Percentiles rank a stretch among this genome's conserved stretches.
Evolutionary conservation across 1,284 basidiomycete species (phyloP).

Genomic region (Schizophyllum amplum): DNA sequence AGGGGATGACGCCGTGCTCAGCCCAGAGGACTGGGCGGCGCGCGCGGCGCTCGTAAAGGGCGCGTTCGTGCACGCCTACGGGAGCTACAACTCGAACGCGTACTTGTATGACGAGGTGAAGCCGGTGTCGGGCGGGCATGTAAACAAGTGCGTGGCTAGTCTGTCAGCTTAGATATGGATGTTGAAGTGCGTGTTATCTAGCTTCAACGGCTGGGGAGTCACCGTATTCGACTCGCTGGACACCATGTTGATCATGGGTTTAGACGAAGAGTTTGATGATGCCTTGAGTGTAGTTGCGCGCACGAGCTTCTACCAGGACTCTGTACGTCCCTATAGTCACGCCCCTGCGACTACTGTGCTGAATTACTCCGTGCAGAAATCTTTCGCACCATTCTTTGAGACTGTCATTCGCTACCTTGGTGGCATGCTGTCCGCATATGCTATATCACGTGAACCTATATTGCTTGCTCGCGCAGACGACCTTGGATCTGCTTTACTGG

Average conservation of each 20-base stretch:
- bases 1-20: slow-evolving; percentile 5
- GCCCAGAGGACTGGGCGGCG: slow-evolving; percentile 15
- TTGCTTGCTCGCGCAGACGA: slow-evolving; percentile 44
- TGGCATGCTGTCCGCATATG: slow-evolving; percentile 63
- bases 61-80: slow-evolving; percentile 53
- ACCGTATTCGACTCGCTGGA: slow-evolving; percentile 69
- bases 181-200: slow-evolving; percentile 21
- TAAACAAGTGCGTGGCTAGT: slow-evolving; percentile 30
- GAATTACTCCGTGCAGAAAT: slow-evolving; percentile 14
- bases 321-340: slow-evolving; percentile 29
- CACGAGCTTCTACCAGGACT: slow-evolving; percentile 43
- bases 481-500: slow-evolving; percentile 38
- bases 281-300: slow-evolving; percentile 51
- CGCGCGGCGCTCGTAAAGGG: slow-evolving; percentile 40
- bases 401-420: slow-evolving; percentile 73
- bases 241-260: slow-evolving; percentile 55
- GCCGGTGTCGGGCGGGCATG: slow-evolving; percentile 36
- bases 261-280: slow-evolving; percentile 56
- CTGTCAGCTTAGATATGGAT: neutral
- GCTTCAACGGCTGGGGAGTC: slow-evolving; percentile 72
- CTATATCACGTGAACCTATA: slow-evolving; percentile 49
- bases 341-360: slow-evolving; percentile 8
- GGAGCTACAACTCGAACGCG: slow-evolving; percentile 45
- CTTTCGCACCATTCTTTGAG: slow-evolving; percentile 58
- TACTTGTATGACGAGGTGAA: slow-evolving; percentile 52